A percentile compares a stretch with the other conserved stretches of the same genome.
Evolutionary conservation across 345 rosid species (phyloP).

Genomic region (Orychophragmus violaceus): DNA sequence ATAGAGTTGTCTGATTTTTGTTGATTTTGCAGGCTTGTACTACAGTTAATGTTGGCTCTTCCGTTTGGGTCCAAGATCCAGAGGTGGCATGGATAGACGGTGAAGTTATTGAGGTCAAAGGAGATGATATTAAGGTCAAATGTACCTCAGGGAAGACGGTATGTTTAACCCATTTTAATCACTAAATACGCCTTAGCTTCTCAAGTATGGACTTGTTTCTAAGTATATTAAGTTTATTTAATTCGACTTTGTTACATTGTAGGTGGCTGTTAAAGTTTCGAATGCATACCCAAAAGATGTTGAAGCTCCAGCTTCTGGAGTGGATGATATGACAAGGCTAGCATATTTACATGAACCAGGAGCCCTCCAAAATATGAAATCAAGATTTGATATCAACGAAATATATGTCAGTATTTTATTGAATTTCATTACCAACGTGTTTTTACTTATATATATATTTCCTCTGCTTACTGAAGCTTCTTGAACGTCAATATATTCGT

Average conservation of each 20-base stretch:
- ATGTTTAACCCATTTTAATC: no score
- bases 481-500: no score
- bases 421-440: no score
- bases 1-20: no score
- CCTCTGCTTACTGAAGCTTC: no score
- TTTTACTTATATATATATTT: no score
- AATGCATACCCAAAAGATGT: constrained; percentile 68
- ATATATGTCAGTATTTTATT: no score
- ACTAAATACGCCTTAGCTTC: background rate
- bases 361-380: constrained; percentile 78
- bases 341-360: constrained; percentile 98
- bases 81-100: constrained; percentile 89
- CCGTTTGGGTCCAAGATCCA: constrained; percentile 89
- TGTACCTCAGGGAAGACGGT: constrained; percentile 88
- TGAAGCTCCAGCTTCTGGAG: constrained; percentile 86
- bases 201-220: background rate
- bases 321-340: constrained; percentile 91
- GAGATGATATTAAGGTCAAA: constrained; percentile 63
- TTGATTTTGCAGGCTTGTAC: constrained; percentile 31
- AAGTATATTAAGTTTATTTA: no score
- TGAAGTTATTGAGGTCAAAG: constrained; percentile 59
- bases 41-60: constrained; percentile 54
- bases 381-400: constrained; percentile 88
- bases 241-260: no score
- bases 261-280: constrained; percentile 65